Conservation (phyloP, 257 asterid genomes). For the Nicotiana undulata region DNA sequence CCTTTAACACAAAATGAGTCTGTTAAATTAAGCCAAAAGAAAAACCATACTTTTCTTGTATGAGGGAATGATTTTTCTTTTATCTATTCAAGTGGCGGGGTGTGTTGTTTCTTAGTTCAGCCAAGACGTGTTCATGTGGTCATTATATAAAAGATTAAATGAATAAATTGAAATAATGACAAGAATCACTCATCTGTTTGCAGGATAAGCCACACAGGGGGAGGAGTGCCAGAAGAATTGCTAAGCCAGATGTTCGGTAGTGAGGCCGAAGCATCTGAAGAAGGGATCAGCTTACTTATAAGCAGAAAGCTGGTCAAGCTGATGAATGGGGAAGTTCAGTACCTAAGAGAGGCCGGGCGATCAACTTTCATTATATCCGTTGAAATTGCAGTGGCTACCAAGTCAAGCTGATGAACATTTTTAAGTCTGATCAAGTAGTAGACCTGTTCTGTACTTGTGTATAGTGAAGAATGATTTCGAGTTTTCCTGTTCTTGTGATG, state of each 20-base stretch:
- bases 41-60: background rate
- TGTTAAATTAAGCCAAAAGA: background rate
- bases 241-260: conserved; percentile 72
- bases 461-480: background rate
- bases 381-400: conserved; percentile 68
- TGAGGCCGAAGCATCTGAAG: conserved; percentile 55
- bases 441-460: background rate
- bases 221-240: conserved; percentile 75
- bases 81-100: background rate
- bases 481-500: background rate
- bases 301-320: conserved; percentile 84
- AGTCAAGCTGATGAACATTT: conserved; percentile 11
- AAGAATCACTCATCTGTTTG: background rate
- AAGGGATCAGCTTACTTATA: conserved; percentile 77
- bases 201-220: conserved; percentile 79
- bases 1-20: background rate
- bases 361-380: conserved; percentile 78
- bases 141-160: background rate
- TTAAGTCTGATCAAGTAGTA: background rate
- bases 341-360: conserved; percentile 69
- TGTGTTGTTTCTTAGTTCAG: background rate
- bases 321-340: conserved; percentile 96
- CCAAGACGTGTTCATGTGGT: background rate
- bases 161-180: background rate
- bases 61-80: background rate